These are phyloP conservation scores for Cairneyella variabilis DNA, from an alignment of 495 filamentous ascomycete species.

Conservation along the genomic window DNA sequence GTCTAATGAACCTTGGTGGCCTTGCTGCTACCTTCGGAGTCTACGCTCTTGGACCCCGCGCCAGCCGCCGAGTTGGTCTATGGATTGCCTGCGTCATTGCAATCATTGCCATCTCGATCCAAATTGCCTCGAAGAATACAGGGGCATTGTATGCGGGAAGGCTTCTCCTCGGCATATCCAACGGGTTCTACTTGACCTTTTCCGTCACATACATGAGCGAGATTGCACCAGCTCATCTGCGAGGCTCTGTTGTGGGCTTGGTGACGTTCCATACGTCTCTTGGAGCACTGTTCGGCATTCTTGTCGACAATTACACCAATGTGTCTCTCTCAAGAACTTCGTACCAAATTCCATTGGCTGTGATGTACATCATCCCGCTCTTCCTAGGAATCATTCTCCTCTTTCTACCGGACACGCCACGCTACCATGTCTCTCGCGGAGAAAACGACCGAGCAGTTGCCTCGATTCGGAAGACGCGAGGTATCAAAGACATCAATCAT, in stretches of 20 bases:
- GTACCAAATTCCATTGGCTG: conserved; percentile 50
- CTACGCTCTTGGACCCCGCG: conserved; percentile 24
- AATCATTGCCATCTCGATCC: conserved; percentile 39
- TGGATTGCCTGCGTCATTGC: conserved; percentile 44
- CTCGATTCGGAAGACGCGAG: conserved; percentile 27
- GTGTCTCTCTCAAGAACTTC: conserved; percentile 33
- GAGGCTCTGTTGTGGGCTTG: conserved; percentile 45
- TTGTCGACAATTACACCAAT: conserved; percentile 46
- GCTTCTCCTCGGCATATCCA: conserved; percentile 47
- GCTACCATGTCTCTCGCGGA: conserved; percentile 38
- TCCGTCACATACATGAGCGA: conserved; percentile 49
- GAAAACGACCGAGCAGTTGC: conserved; percentile 29
- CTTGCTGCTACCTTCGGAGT: conserved; percentile 40
- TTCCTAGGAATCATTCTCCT: conserved; percentile 42
- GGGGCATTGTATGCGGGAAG: conserved; percentile 46
- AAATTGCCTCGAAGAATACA: conserved; percentile 40
- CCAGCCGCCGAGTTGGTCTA: conserved; percentile 38
- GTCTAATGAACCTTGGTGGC: conserved; percentile 38
- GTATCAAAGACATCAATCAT: conserved; percentile 27
- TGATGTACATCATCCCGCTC: conserved; percentile 48
- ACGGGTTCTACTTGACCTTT: conserved; percentile 51
- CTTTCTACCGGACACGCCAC: conserved; percentile 54
- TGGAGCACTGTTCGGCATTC: conserved; percentile 50
- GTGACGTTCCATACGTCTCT: conserved; percentile 47
- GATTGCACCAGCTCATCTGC: conserved; percentile 36